Percentiles rank a stretch among this genome's conserved stretches.
Evolutionary conservation across 371 early-diverging fungal species (phyloP).

Genomic region (Mucor lusitanicus): DNA sequence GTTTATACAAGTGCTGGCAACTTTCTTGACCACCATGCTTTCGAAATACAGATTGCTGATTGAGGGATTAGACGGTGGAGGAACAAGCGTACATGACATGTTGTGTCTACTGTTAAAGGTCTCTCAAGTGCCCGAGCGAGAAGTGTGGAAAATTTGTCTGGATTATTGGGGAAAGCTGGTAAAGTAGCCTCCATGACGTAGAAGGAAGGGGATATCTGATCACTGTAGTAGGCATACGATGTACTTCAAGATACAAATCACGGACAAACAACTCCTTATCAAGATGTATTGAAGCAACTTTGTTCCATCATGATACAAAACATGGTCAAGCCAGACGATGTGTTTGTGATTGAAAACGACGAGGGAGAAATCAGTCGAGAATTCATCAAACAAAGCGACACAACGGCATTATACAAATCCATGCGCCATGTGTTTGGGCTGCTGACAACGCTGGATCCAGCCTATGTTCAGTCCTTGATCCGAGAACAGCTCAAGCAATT

Average conservation of each 20-base stretch:
- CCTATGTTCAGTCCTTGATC: constrained; percentile 62
- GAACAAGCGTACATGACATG: constrained; percentile 67
- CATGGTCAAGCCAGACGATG: constrained; percentile 97
- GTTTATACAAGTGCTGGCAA: constrained; percentile 33
- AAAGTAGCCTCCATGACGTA: background rate
- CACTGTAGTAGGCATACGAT: background rate
- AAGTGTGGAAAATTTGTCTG: constrained; percentile 95
- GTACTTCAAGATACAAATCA: constrained; percentile 13
- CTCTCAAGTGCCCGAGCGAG: constrained; percentile 88
- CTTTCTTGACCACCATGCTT: constrained; percentile 82
- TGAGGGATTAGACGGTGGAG: constrained; percentile 54
- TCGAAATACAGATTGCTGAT: constrained; percentile 70
- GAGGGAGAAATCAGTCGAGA: constrained; percentile 99
- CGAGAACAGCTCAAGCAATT: constrained; percentile 58
- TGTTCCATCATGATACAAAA: constrained; percentile 90
- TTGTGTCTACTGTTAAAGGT: constrained; percentile 86
- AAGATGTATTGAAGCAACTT: constrained; percentile 74
- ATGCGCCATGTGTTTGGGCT: constrained; percentile 96
- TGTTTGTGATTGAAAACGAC: constrained; percentile 97
- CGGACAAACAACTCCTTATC: constrained; percentile 55
- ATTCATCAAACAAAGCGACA: constrained; percentile 96
- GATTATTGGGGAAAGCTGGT: constrained; percentile 94
- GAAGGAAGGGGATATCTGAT: too few species aligned
- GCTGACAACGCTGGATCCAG: constrained; percentile 87
- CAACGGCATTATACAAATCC: constrained; percentile 94